These are phyloP conservation scores for Kitagawia praeruptora DNA, from an alignment of 129 eudicot genomes.

Conservation along the genomic window DNA sequence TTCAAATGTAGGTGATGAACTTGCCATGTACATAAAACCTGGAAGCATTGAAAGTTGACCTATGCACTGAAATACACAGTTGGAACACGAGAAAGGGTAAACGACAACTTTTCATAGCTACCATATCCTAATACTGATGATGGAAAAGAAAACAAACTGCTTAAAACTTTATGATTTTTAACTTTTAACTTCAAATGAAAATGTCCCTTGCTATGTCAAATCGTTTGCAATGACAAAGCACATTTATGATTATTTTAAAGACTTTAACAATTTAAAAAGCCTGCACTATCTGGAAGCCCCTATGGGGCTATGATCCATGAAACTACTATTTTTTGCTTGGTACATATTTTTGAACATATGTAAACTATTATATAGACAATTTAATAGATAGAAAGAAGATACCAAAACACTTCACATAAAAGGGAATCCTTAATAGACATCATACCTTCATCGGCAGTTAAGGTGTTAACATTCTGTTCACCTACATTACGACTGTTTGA, in stretches of 20 bases:
- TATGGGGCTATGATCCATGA: background rate
- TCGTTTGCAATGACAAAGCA: background rate
- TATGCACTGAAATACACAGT: background rate
- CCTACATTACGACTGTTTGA: slow-evolving; percentile 16
- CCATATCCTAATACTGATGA: background rate
- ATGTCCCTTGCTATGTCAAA: too few relatives aligned
- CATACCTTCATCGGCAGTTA: slow-evolving; percentile 31
- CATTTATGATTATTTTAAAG: background rate
- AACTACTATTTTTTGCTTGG: background rate
- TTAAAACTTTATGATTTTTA: background rate
- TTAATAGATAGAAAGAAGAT: background rate
- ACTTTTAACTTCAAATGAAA: background rate
- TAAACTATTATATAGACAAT: background rate
- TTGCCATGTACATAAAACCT: background rate
- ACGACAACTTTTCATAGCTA: background rate
- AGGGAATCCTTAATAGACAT: background rate
- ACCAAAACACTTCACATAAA: background rate
- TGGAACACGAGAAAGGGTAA: background rate
- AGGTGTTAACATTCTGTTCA: slow-evolving; percentile 20
- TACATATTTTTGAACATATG: too few relatives aligned
- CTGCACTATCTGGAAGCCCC: background rate
- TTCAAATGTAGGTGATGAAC: slow-evolving; percentile 8
- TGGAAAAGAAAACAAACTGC: background rate
- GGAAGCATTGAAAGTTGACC: slow-evolving; percentile 11
- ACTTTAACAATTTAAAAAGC: background rate